Evolutionary conservation across 2,329 filamentous ascomycete genomes (phyloP).

Genomic region (Trichoderma cornu-damae): DNA sequence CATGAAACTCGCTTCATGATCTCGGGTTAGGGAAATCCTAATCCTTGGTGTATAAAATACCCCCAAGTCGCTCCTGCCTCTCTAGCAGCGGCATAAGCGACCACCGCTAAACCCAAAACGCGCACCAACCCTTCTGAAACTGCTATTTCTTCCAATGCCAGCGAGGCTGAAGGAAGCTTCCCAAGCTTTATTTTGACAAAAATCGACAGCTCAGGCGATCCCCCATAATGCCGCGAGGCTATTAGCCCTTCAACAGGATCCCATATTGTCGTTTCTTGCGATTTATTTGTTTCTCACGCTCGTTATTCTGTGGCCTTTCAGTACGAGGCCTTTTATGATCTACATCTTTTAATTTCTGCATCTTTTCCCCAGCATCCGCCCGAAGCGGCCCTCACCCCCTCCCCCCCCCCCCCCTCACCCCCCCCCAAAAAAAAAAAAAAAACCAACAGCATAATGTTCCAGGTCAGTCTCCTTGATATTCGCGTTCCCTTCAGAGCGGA

Average conservation of each 20-base stretch:
- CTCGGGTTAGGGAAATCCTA: no score
- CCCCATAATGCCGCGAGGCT: neutral
- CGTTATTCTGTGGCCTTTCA: no score
- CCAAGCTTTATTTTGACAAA: neutral
- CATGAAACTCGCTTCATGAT: no score
- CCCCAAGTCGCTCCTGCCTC: no score
- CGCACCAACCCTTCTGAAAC: neutral
- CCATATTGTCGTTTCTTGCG: neutral
- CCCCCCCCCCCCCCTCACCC: no score
- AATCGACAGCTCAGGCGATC: neutral
- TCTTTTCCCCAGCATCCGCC: neutral
- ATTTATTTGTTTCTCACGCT: neutral
- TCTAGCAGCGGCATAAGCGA: no score
- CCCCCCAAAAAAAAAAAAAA: no score
- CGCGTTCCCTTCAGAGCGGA: neutral
- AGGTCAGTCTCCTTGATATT: constrained; percentile 25
- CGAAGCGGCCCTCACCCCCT: no score
- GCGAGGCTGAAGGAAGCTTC: neutral
- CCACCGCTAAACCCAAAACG: neutral
- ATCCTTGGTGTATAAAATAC: no score
- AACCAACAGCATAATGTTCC: constrained; percentile 28
- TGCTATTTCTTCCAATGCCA: neutral
- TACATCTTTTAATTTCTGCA: neutral
- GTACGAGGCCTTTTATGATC: constrained; percentile 1
- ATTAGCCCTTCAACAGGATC: neutral